Evolutionary conservation across 2,329 filamentous ascomycete genomes (phyloP).

Genomic region (Zalaria obscura): DNA sequence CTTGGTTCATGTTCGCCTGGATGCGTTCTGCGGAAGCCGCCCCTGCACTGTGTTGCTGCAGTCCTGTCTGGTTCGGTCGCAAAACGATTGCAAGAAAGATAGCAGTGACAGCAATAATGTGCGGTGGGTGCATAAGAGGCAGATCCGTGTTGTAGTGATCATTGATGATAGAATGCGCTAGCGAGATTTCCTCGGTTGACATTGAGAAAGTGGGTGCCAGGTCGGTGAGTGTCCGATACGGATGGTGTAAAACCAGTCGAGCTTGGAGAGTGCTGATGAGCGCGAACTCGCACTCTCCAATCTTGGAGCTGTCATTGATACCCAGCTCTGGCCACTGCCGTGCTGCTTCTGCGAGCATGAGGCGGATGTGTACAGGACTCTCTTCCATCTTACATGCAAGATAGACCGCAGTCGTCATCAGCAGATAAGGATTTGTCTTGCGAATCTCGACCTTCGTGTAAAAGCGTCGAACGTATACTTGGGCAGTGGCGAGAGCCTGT

Average conservation of each 20-base stretch:
- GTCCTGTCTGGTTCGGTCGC: slow-evolving; percentile 44
- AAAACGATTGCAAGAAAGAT: slow-evolving; percentile 75
- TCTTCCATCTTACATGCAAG: slow-evolving; percentile 98
- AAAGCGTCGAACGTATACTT: slow-evolving; percentile 89
- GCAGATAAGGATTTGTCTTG: slow-evolving; percentile 81
- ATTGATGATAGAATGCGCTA: slow-evolving; percentile 76
- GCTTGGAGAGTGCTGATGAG: slow-evolving; percentile 85
- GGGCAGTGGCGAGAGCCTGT: slow-evolving; percentile 84
- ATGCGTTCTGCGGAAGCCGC: slow-evolving; percentile 10
- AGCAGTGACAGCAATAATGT: slow-evolving; percentile 74
- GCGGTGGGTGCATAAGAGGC: slow-evolving; percentile 74
- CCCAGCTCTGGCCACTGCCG: slow-evolving; percentile 73
- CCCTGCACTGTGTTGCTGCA: slow-evolving; percentile 26
- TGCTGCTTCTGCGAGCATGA: slow-evolving; percentile 76
- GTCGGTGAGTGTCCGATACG: slow-evolving; percentile 66
- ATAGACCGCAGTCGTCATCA: slow-evolving; percentile 87
- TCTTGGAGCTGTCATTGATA: slow-evolving; percentile 61
- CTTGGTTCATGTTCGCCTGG: slow-evolving; percentile 13
- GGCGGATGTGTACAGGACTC: slow-evolving; percentile 85
- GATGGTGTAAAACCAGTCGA: slow-evolving; percentile 80
- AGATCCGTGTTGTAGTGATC: slow-evolving; percentile 87
- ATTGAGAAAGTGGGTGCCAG: slow-evolving; percentile 57
- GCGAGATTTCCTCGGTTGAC: slow-evolving; percentile 60
- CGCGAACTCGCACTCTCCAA: slow-evolving; percentile 89
- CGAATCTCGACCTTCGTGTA: slow-evolving; percentile 85